Evolutionary conservation across 2,329 filamentous ascomycete genomes (phyloP).

Genomic region (Hymenoscyphus scutula): DNA sequence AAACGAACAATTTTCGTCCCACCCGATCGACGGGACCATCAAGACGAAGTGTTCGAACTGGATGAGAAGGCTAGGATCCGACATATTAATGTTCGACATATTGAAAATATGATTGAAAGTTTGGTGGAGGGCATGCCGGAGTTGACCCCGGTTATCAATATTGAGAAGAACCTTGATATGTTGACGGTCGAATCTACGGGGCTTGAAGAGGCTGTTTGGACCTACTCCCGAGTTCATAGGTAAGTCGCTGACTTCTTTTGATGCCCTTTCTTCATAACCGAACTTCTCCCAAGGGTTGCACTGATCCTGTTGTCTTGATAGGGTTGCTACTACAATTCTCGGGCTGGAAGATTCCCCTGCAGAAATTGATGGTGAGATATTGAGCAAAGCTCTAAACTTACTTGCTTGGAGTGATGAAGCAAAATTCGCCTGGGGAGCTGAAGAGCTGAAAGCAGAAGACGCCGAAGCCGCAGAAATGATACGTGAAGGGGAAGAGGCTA

Average conservation of each 20-base stretch:
- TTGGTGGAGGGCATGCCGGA: slow-evolving; percentile 28
- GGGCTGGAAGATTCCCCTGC: slow-evolving; percentile 39
- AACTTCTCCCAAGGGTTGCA: neutral
- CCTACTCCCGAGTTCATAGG: slow-evolving; percentile 56
- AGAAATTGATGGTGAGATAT: slow-evolving; percentile 38
- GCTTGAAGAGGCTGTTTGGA: slow-evolving; percentile 53
- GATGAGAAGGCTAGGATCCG: slow-evolving; percentile 48
- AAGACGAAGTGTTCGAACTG: slow-evolving; percentile 43
- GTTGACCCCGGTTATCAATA: slow-evolving; percentile 21
- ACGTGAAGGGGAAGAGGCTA: slow-evolving; percentile 28
- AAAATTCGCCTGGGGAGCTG: slow-evolving; percentile 43
- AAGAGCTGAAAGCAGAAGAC: slow-evolving; percentile 42
- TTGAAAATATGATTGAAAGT: slow-evolving; percentile 57
- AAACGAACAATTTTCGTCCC: slow-evolving; percentile 55
- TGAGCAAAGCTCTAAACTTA: slow-evolving; percentile 41
- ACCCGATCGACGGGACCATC: slow-evolving; percentile 42
- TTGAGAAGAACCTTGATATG: slow-evolving; percentile 31
- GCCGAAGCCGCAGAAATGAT: slow-evolving; percentile 35
- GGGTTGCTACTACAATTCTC: slow-evolving; percentile 50
- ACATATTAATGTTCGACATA: slow-evolving; percentile 62
- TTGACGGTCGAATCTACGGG: slow-evolving; percentile 35
- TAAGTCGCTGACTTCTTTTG: neutral
- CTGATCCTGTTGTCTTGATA: slow-evolving; percentile 21
- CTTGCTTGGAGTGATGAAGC: slow-evolving; percentile 45
- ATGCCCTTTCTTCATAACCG: no score